Conservation (phyloP, 2,329 filamentous ascomycete genomes). For the Teratosphaeriaceae sp. region DNA sequence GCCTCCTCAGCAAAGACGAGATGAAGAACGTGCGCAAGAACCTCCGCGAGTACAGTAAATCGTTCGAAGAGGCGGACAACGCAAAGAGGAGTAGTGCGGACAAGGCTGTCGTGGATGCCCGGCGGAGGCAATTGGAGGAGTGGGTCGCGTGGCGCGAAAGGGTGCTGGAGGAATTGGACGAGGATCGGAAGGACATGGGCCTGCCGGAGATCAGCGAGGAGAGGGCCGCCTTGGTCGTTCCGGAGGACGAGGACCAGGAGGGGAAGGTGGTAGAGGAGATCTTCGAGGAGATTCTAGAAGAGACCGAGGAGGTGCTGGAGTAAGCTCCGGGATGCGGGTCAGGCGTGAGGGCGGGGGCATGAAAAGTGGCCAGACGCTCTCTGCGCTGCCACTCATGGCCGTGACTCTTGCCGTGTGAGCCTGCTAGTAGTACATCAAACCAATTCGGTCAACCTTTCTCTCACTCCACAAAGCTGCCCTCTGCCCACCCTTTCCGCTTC, state of each 20-base stretch:
- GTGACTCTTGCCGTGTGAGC: too few relatives aligned
- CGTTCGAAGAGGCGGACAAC: constrained; percentile 92
- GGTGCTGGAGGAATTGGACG: constrained; percentile 63
- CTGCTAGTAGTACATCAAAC: too few relatives aligned
- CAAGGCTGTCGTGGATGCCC: constrained; percentile 83
- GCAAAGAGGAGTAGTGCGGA: constrained; percentile 92
- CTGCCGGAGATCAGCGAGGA: constrained; percentile 60
- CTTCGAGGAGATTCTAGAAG: constrained; percentile 79
- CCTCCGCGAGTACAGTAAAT: constrained; percentile 88
- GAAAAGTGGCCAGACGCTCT: too few relatives aligned
- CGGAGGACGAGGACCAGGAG: constrained; percentile 40
- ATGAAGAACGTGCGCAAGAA: constrained; percentile 98
- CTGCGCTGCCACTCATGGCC: too few relatives aligned
- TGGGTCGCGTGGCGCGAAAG: constrained; percentile 79
- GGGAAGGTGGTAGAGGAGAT: constrained; percentile 61
- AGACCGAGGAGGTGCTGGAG: constrained; percentile 12
- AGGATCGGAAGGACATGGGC: constrained; percentile 63
- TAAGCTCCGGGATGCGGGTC: too few relatives aligned
- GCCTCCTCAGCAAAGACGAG: constrained; percentile 92
- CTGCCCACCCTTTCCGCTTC: constrained; percentile 78
- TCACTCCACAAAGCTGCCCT: constrained; percentile 44
- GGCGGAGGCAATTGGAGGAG: constrained; percentile 75
- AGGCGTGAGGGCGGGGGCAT: too few relatives aligned
- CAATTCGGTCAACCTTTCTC: too few relatives aligned
- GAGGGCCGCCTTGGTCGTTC: constrained; percentile 50